Evolutionary conservation across 108 stramenopile species (phyloP).

Genomic region (Aureococcus anophagefferens): DNA sequence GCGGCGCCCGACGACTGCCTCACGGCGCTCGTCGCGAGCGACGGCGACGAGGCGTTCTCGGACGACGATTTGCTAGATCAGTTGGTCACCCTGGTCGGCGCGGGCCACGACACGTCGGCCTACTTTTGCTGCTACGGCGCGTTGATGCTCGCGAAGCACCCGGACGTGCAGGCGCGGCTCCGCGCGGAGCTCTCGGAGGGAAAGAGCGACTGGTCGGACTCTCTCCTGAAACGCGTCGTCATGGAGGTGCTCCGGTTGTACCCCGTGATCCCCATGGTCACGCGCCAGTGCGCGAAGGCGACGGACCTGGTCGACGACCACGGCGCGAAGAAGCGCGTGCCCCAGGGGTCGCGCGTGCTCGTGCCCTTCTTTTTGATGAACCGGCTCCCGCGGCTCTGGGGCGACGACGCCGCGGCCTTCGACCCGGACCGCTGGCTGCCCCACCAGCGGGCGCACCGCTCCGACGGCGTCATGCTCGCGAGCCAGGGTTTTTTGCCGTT

Average conservation of each 20-base stretch:
- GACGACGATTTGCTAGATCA: slow-evolving; percentile 18
- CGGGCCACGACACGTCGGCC: slow-evolving; percentile 36
- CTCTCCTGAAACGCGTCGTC: slow-evolving; percentile 6
- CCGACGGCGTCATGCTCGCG: slow-evolving; percentile 4
- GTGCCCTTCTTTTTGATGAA: slow-evolving; percentile 25
- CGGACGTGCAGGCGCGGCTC: slow-evolving; percentile 20
- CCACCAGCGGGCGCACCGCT: neutral
- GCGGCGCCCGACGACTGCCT: slow-evolving; percentile 23
- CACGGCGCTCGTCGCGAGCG: slow-evolving; percentile 14
- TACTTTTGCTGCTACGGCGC: slow-evolving; percentile 23
- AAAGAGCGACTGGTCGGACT: neutral
- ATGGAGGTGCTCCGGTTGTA: slow-evolving; percentile 26
- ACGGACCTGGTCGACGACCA: neutral
- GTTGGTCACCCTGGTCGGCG: slow-evolving; percentile 22
- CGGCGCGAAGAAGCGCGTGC: neutral
- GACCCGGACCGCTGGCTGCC: slow-evolving; percentile 18
- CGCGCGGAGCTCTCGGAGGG: slow-evolving; percentile 4
- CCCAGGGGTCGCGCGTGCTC: slow-evolving; percentile 11
- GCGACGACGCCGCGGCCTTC: slow-evolving; percentile 22
- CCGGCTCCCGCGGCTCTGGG: slow-evolving; percentile 22
- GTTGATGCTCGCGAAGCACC: slow-evolving; percentile 20
- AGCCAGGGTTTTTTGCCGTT: slow-evolving; percentile 30
- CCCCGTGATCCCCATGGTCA: slow-evolving; percentile 31
- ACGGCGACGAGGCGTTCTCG: neutral
- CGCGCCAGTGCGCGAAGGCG: slow-evolving; percentile 6